Percentiles rank a stretch among this genome's conserved stretches.
Conservation (phyloP, 305 asterid species). For the Fraxinus latifolia region DNA sequence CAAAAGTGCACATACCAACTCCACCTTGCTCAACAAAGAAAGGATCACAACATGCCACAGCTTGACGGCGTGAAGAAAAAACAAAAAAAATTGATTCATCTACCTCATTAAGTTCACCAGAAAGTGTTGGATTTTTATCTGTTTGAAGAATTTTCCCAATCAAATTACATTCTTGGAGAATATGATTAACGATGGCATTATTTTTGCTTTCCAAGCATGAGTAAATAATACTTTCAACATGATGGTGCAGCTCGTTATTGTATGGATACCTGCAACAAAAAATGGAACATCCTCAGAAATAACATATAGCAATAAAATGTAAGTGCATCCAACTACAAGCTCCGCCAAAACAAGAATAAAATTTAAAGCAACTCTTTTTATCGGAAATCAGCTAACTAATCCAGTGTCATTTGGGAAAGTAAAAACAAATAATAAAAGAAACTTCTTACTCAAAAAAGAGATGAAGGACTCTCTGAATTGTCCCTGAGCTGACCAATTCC, state of each 20-base stretch:
- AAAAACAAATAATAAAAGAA: slow-evolving; percentile 5
- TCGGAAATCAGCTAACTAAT: neutral
- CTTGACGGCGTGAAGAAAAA: neutral
- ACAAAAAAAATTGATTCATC: slow-evolving; percentile 6
- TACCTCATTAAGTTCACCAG: slow-evolving; percentile 64
- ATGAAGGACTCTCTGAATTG: slow-evolving; percentile 75
- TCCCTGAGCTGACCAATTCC: slow-evolving; percentile 79
- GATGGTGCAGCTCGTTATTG: slow-evolving; percentile 95
- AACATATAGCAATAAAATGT: neutral
- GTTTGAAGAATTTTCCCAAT: slow-evolving; percentile 67
- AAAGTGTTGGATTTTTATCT: slow-evolving; percentile 57
- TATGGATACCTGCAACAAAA: slow-evolving; percentile 69
- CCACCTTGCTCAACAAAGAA: slow-evolving; percentile 8
- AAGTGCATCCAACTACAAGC: slow-evolving; percentile 19
- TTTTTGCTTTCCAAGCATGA: slow-evolving; percentile 87
- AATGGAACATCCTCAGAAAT: slow-evolving; percentile 25
- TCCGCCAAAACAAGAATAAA: neutral
- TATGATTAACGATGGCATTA: slow-evolving; percentile 60
- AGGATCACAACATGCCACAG: neutral
- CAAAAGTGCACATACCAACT: slow-evolving; percentile 9
- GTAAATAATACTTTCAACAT: slow-evolving; percentile 87
- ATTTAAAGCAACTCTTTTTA: neutral
- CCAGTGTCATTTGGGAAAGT: neutral
- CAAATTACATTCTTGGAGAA: slow-evolving; percentile 72
- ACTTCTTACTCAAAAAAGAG: slow-evolving; percentile 85